Evolutionary conservation across 176 grass and related monocot species (phyloP), one percentile per base, ranked within the genome.

Genomic region (Tuctoria greenei): DNA sequence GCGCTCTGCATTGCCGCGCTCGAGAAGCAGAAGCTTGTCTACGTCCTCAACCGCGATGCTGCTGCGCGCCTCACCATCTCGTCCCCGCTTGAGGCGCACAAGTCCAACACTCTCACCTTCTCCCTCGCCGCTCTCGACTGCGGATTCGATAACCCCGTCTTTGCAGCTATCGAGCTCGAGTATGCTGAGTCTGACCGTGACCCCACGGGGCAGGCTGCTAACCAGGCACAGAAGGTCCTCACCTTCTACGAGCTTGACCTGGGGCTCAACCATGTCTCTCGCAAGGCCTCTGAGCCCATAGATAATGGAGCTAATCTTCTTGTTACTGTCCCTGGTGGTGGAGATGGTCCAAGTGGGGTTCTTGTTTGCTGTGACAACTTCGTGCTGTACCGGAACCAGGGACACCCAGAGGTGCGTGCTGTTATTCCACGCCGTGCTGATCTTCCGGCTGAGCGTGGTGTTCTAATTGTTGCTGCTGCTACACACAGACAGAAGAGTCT

Each of bases 161-260:
- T 99, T 12, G 91, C 89, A 0, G 86, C 95, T 18, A 95, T 99
- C 64, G 95, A 99, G 89, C 82, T 99, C 0, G 95, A 99, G 72
- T 95, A 99, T 35, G 88, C 91, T 0, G 95, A 99, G 61, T 88
- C 95, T 2, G 95, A 99, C 65, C 78, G 85, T 14, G 95, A 95
- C 43, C 85, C 95, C 8, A 85, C 89, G 0, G 95, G 95, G 51
- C 91, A 92, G 52, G 91, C 95, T 47, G 91, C 91, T 10, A 78
- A 83, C n/a, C 89, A 95, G 24, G 95, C 92, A 7, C 95, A 95
- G 80, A 99, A 99, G 86, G 55, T 92, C 66, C 89, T 99, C 73
- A 95, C 95, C 14, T 99, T 99, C 88, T 99, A 99, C 42, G 95
- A 99, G 86, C 95, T 99, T 18, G 95, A 99, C 49, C 71, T 99